Evolutionary conservation across 495 filamentous ascomycete genomes (phyloP), one percentile per base, ranked within the genome.

Genomic region (Aspergillus bridgeri): DNA sequence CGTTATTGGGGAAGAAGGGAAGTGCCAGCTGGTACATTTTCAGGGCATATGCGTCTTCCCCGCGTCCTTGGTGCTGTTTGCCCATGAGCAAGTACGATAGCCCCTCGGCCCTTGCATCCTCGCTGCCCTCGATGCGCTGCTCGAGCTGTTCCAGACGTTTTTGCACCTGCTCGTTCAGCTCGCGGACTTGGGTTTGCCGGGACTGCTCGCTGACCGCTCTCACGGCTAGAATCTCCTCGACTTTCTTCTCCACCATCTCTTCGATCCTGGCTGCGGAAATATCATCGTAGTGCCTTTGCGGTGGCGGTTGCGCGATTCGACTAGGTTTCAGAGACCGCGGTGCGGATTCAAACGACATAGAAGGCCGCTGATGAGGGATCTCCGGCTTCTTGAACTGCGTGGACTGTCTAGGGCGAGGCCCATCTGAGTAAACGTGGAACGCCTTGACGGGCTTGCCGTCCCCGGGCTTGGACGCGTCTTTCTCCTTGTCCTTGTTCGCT

Each of bases 191-290:
- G 3, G 79, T 77, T 27, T 76, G 67, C 11, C 75, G 63, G 3
- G 79, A 75, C 51, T 79, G 67, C 23, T 80, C 78, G 62, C 77
- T 78, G 24, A 80, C 62, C 13, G 79, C 76, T 23, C 87, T 83
- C 8, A 87, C 82, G 2, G 92, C 91, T 1, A 98, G 75, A 29
- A 94, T 89, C 67, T 96, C 92, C 46, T 87, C 86, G 0, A 98
- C 90, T 60, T 96, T 96, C 65, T 85, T 88, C 67, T 94, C 89
- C 6, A 98, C 90, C 70, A 97, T 85, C 46, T 92, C 90, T 64
- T 96, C 92, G 42, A 96, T 92, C 54, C 81, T 85, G n/a, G 82
- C 85, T 23, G 89, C 86, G 4, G 88, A 89, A 4, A 96, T 65
- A 22, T 78, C 68, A n/a, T 69, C 71, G 18, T 70, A 55, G 17